Base-by-base conservation (phyloP, 2,329 filamentous ascomycete genomes). In the Sarocladiaceae sp. region DNA sequence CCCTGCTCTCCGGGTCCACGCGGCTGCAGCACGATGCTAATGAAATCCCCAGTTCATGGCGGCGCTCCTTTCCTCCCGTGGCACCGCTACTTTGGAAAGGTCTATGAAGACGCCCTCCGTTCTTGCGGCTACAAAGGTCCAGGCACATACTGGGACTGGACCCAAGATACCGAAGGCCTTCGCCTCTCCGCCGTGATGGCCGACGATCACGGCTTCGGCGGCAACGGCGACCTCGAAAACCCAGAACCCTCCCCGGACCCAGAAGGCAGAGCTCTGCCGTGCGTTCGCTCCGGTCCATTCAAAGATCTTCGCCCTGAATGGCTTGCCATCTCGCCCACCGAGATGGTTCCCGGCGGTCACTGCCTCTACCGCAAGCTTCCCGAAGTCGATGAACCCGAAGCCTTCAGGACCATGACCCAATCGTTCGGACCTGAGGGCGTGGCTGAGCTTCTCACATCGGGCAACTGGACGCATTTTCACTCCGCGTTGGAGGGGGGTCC, bases 91-190 rank as follows among this genome's bases (percentile, higher is more conserved):
- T 61, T 63, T 37, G 47, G 60, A 5, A 52, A 61, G 24, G 32
- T 58, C 15, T 65, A 63, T 43, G 54, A 63, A 33, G 43, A 45
- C 3, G 51, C 53, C 0, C 51, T 66, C 5, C 35, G 48, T 12
- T 45, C 55, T 11, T 61, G 60, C 44, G 53, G 49, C 19, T 61
- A 59, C 39, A 31, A 33, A 0, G 49, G 48, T 4, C 27, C 44
- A 24, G 45, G 32, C 23, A 47, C 45, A 12, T 62, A 63, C 50
- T 65, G 60, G 61, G 57, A 66, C 45, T 65, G 63, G 63, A 55
- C 53, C 3, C 51, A 57, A 2, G 61, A 65, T 40, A 53, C 50
- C 40, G 45, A 49, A 11, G 48, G 54, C 46, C 43, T 60, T 7
- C 48, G 48, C 15, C 37, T 42, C 9, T 52, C 59, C 5, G 47